Evolutionary conservation across 1,284 basidiomycete species (phyloP).

Genomic region (Singerocomus inundabilis): DNA sequence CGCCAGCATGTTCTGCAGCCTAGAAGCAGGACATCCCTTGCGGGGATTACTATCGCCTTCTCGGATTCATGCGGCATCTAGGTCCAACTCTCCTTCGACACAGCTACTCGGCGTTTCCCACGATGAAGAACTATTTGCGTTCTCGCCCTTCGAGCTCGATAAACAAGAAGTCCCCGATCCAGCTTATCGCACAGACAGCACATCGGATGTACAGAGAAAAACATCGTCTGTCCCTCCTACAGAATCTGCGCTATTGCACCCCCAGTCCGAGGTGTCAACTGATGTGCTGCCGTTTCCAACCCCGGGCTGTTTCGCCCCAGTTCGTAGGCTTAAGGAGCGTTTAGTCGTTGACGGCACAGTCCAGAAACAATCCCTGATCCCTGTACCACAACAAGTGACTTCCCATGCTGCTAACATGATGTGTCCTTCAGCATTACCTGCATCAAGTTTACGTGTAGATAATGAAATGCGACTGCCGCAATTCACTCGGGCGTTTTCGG

Average conservation of each 20-base stretch:
- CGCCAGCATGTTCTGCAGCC: slow-evolving; percentile 39
- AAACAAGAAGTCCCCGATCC: slow-evolving; percentile 4
- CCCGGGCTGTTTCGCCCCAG: slow-evolving; percentile 24
- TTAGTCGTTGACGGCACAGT: background rate
- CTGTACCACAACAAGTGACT: slow-evolving; percentile 12
- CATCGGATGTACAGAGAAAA: slow-evolving; percentile 1
- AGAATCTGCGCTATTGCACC: background rate
- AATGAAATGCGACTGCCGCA: slow-evolving; percentile 11
- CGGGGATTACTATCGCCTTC: slow-evolving; percentile 38
- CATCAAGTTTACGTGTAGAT: slow-evolving; percentile 21
- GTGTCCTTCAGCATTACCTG: slow-evolving; percentile 10
- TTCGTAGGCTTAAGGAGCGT: slow-evolving; percentile 2
- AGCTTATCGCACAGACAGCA: slow-evolving; percentile 2
- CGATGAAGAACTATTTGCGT: slow-evolving; percentile 31
- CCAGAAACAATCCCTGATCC: slow-evolving; percentile 3
- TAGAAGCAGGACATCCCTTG: slow-evolving; percentile 45
- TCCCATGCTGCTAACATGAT: slow-evolving; percentile 10
- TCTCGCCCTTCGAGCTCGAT: slow-evolving; percentile 28
- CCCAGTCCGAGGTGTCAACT: background rate
- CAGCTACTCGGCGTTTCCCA: slow-evolving; percentile 7
- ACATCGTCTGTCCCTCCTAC: background rate
- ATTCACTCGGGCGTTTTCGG: slow-evolving; percentile 8
- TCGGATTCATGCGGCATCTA: slow-evolving; percentile 3
- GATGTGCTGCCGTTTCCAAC: slow-evolving; percentile 28
- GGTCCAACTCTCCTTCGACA: background rate